Evolutionary conservation across 768 basidiomycete genomes (phyloP), one percentile per base, ranked within the genome.

Genomic region (Epithele typhae): DNA sequence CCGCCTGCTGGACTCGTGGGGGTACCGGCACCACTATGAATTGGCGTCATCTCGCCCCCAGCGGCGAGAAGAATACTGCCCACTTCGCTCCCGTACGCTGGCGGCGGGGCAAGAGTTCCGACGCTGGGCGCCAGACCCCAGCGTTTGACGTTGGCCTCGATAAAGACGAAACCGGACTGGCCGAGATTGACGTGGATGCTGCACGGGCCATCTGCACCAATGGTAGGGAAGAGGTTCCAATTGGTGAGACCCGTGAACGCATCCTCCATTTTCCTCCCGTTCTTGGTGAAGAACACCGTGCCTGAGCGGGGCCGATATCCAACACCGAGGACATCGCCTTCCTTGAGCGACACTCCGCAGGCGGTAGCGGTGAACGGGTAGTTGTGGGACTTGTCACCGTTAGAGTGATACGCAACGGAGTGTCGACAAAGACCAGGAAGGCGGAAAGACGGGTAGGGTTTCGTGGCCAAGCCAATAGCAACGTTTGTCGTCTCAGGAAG

Each of bases 71-170:
- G 73, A 48, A 99, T 97, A 61, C 92, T 95, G 7, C 95, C 96
- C 10, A 93, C 78, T 64, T 99, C 96, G 58, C 89, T 92, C 15
- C 96, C 96, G 66, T 98, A 98, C 0, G 96, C 94, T 5, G 96
- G 96, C 23, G 96, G 96, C 14, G 96, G 96, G 1, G 95, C 95
- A 9, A 98, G 76, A 0, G 96, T 98, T 38, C 96, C 96, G 12
- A 94, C 86, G 63, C 93, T 96, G 7, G 96, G 96, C 25, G 96
- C 96, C 25, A 98, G 68, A 15, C 96, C 96, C 96, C 96, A 99
- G 64, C 97, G 98, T 77, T 99, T 99, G 52, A 99, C 96, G 62
- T 99, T 97, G 25, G 96, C 96, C 69, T 99, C 96, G 59, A 99
- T 97, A 58, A 96, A 98, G 32, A 98, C 96, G 63, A 99, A 99